Base-by-base conservation (phyloP, 306 rosid genomes). In the Lathyrus tuberosus region DNA sequence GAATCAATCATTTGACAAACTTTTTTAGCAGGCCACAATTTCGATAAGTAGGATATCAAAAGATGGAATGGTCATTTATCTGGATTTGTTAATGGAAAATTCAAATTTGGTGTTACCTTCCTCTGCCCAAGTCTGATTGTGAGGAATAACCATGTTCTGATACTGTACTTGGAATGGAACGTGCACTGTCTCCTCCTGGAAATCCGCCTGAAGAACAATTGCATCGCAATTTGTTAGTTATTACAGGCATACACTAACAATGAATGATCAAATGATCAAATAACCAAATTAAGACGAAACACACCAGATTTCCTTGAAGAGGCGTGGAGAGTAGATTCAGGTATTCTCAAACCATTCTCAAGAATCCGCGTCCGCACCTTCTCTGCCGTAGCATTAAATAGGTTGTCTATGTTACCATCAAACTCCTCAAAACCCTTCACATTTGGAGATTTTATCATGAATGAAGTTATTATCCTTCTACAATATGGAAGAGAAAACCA, bases 281-380 rank as follows among this genome's bases (percentile, higher is more conserved):
- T 56, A 28, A 15, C 35, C 17, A 56, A 61, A 52, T 47, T 35
- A 81, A 63, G 82, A 69, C 52, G 18, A 53, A 22, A 13, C 38
- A 14, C 82, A 87, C 98, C 91, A 43, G 87, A 83, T 85, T 83
- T 80, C 75, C 80, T 63, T 53, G 87, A 80, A 37, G 85, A 80
- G 56, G 37, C 79, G 64, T 8, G 77, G 13, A 74, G 78, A 64
- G 85, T 85, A n/a, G 67, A 49, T 58, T 79, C 86, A 62, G 75
- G 67, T 31, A 59, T 69, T 61, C 75, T 62, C 61, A 53, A 28
- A 57, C 72, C 80, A 47, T 61, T 65, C 58, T 51, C 92, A 56
- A 78, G 76, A 64, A 53, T 53, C 33, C 5, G 60, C 0, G 60
- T 11, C 40, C 10, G 40, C 40, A 4, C 10, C 18, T 6, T 57